Percentiles rank a stretch among this genome's conserved stretches.
phyloP scores from a whole-genome alignment of 1,284 basidiomycete genomes.

The Trichosporon sp. region DNA sequence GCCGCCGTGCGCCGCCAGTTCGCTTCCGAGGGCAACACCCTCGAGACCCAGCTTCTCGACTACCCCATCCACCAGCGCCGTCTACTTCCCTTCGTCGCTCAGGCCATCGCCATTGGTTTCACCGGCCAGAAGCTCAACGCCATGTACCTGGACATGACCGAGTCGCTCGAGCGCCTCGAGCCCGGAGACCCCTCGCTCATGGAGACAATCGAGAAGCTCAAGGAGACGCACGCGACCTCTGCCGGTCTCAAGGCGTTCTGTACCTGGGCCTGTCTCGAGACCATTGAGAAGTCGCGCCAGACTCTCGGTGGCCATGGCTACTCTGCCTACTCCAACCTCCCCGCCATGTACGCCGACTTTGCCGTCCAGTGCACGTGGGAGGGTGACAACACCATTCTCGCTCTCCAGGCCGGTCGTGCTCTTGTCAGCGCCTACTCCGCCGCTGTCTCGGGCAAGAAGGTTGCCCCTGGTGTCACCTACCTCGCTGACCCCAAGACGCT shows the following conservation, averaged over 20 bases:
- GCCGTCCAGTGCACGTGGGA: constrained; percentile 64
- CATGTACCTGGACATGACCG: constrained; percentile 59
- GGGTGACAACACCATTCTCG: constrained; percentile 63
- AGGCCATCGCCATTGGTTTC: constrained; percentile 63
- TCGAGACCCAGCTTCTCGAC: constrained; percentile 63
- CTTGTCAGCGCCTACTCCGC: constrained; percentile 60
- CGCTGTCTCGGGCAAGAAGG: constrained; percentile 58
- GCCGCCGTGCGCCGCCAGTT: constrained; percentile 63
- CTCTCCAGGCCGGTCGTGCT: constrained; percentile 61
- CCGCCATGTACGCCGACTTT: constrained; percentile 62
- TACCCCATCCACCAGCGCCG: constrained; percentile 65
- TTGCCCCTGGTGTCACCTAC: constrained; percentile 60
- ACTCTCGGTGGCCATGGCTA: constrained; percentile 65
- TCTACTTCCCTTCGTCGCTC: constrained; percentile 62
- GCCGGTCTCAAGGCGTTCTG: constrained; percentile 66
- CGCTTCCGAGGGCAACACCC: constrained; percentile 56
- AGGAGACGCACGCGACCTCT: constrained; percentile 64
- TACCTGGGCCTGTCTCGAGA: constrained; percentile 63
- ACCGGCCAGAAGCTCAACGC: constrained; percentile 58
- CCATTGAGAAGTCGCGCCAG: constrained; percentile 63
- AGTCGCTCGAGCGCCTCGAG: constrained; percentile 61
- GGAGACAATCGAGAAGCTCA: constrained; percentile 60
- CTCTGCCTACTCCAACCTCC: constrained; percentile 62
- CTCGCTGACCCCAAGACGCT: constrained; percentile 57
- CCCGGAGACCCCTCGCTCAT: constrained; percentile 57